Base-by-base conservation (phyloP, 257 asterid genomes). In the Haberlea rhodopensis region DNA sequence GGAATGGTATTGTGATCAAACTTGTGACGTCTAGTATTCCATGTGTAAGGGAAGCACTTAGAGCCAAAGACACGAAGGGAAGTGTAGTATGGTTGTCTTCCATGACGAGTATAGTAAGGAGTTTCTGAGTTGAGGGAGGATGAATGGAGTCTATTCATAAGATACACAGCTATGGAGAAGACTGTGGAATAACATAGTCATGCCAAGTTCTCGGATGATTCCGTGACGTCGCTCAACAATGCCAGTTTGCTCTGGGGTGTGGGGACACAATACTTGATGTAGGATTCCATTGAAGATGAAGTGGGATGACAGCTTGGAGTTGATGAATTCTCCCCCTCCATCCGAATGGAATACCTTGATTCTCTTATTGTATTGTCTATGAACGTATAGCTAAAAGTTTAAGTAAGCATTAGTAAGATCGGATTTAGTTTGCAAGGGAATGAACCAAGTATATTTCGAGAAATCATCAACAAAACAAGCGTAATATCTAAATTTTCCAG, bases 231-330 rank as follows among this genome's bases (percentile, higher is more conserved):
- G 23, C 31, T 32, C 64, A 16, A 32, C 64, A 2, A 59, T 8
- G 4, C 60, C 60, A 16, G 25, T 21, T 54, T 54, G 58, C 28
- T 54, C 11, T n/a, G 29, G 60, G 10, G 32, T 54, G 16, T 23
- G 24, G 24, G 60, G 60, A 53, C 58, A 53, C 23, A n/a, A 53
- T 19, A 21, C 23, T 53, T 53, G 58, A 21, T 53, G 58, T 6
- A 54, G 16, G 2, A 54, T 21, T 21, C 60, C 60, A 54, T 7
- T 23, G 7, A 4, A 8, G 16, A 21, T 15, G 24, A 54, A 23
- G 24, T 54, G 60, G 4, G 32, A 21, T 1, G 29, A 21, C 5
- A 54, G 8, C 8, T 21, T 54, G 24, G 25, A 7, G 6, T 54
- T 54, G 11, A 54, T 13, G 24, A 54, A 23, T 21, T 21, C 28